Evolutionary conservation across 306 rosid species (phyloP).

Genomic region (Corylus avellana): DNA sequence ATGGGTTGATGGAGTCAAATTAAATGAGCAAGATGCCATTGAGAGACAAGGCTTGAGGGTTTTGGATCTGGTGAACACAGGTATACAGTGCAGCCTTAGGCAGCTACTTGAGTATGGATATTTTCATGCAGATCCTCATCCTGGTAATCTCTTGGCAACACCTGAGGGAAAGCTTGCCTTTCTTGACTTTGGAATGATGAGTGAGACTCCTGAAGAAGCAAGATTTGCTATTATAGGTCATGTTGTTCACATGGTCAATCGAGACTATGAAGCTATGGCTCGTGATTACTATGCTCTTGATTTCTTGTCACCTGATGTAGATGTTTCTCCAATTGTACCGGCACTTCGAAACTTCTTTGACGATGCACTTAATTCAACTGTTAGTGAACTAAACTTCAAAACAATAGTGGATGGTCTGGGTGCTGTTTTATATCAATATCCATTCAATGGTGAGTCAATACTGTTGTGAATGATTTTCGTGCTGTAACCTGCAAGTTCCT

Average conservation of each 20-base stretch:
- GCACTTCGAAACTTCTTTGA: constrained; percentile 84
- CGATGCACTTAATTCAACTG: constrained; percentile 79
- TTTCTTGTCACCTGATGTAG: constrained; percentile 79
- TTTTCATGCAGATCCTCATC: constrained; percentile 99
- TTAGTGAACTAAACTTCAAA: constrained; percentile 94
- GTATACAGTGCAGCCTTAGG: constrained; percentile 93
- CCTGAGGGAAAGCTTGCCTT: constrained; percentile 96
- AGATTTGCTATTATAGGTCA: constrained; percentile 88
- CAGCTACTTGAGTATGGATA: constrained; percentile 93
- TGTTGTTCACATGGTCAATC: constrained; percentile 95
- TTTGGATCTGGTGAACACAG: constrained; percentile 77
- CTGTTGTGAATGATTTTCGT: constrained; percentile 13
- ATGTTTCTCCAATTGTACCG: constrained; percentile 88
- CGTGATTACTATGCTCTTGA: constrained; percentile 86
- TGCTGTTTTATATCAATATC: constrained; percentile 84
- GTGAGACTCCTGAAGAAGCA: constrained; percentile 96
- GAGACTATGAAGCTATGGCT: constrained; percentile 99
- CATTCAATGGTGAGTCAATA: constrained; percentile 79
- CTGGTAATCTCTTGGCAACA: constrained; percentile 97
- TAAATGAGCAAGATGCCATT: constrained; percentile 86
- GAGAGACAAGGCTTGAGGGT: constrained; percentile 89
- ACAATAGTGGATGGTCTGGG: constrained; percentile 95
- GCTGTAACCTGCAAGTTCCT: neutral
- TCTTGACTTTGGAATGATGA: constrained; percentile 98
- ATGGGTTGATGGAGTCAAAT: constrained; percentile 93